Base-by-base conservation (phyloP, 202 grass and related monocot species). In the Hordeum pubiflorum region DNA sequence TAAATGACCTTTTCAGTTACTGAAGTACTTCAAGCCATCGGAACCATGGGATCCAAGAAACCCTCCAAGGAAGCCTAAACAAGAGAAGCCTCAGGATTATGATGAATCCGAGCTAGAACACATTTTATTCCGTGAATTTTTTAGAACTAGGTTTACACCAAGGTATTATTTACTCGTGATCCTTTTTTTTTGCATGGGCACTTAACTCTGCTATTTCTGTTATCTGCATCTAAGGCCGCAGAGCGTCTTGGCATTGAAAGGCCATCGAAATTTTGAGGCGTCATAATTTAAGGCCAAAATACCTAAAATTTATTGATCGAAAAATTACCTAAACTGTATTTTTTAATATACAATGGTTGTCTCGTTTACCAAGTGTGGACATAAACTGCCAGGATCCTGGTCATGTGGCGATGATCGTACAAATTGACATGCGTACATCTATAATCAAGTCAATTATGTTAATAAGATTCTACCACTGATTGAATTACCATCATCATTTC, bases 91-190 rank as follows among this genome's bases (percentile, higher is more conserved):
- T 63, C 39, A 46, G 39, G 50, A 91, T 34, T 70, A 15, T 86
- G 58, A 65, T 82, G 58, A 17, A 58, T 23, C 29, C 24, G 2
- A 63, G 22, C 86, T 91, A 7, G 93, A 97, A 89, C 34, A 61
- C 10, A 4, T 48, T 7, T 54, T 97, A 52, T 84, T 93, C 58
- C 31, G 57, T 36, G 69, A 70, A 32, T 93, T 89, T 43, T 63
- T 92, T 77, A 80, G 31, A 31, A 72, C 56, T 69, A 89, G 87
- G 76, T 93, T 93, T 83, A 81, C 78, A 75, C 87, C 87, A 6
- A 89, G 84, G 91, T 93, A 82, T 22, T 70, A 66, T 52, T 10
- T 10, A 52, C 2, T 46, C 2, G 11, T 46, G 22, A 70, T 44
- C 66, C 6, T 26, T 15, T 11, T 50, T 21, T n/a, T 70, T 70